Evolutionary conservation across 345 rosid species (phyloP).

Genomic region (Ceriops tagal): DNA sequence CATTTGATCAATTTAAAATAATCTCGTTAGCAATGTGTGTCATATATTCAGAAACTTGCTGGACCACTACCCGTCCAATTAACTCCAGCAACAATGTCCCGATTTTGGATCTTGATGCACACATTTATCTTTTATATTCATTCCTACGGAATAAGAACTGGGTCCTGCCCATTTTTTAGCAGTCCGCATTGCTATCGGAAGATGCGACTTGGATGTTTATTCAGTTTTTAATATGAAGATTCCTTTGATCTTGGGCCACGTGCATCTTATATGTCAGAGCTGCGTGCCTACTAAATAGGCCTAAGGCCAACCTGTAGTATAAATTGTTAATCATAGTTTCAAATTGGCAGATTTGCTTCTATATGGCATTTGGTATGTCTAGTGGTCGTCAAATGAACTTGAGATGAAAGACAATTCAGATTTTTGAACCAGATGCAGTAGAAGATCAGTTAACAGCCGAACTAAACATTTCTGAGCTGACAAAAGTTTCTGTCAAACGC

Average conservation of each 20-base stretch:
- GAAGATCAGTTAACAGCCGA: not conserved
- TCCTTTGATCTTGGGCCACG: not conserved
- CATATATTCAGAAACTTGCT: not conserved
- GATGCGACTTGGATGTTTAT: not conserved
- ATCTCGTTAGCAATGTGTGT: not conserved
- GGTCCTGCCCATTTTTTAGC: not conserved
- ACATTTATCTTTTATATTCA: not conserved
- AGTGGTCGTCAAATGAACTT: no score
- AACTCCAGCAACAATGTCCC: not conserved
- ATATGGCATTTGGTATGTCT: no score
- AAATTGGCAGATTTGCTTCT: no score
- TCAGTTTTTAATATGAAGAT: not conserved
- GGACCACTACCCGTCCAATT: not conserved
- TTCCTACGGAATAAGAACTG: no score
- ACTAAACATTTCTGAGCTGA: not conserved
- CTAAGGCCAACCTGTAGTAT: not conserved
- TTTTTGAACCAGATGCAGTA: no score
- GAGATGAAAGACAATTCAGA: not conserved
- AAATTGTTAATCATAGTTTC: no score
- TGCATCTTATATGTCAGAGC: not conserved
- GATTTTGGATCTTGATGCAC: not conserved
- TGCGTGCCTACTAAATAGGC: not conserved
- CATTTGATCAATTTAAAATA: no score
- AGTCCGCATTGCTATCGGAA: not conserved
- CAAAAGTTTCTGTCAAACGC: constrained; percentile 10